These are phyloP conservation scores for Themeda triandra DNA, from an alignment of 176 grass and related monocot genomes.

Conservation along the genomic window DNA sequence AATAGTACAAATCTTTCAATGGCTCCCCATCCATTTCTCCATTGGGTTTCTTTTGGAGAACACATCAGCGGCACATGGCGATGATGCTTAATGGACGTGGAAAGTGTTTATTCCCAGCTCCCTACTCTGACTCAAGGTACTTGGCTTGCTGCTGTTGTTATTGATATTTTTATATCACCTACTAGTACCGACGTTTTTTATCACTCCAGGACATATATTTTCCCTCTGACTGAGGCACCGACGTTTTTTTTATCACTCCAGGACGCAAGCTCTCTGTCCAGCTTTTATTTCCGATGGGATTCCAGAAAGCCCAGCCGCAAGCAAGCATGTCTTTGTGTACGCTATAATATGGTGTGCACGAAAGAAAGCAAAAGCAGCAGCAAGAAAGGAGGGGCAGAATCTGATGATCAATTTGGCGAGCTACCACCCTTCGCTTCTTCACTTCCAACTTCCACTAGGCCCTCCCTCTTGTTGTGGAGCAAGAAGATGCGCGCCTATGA, in stretches of 20 bases:
- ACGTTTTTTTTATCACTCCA: conserved; percentile 29
- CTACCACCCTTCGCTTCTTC: conserved; percentile 28
- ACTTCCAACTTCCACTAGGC: not conserved
- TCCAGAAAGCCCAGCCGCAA: not conserved
- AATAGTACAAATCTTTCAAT: no score
- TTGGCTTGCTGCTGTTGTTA: not conserved
- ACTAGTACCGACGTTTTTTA: not conserved
- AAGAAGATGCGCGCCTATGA: no score
- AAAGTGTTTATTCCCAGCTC: conserved; percentile 20
- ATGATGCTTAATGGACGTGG: conserved; percentile 17
- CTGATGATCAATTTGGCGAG: conserved; percentile 50
- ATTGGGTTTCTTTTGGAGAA: not conserved
- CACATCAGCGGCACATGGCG: conserved; percentile 34
- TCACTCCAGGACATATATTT: no score
- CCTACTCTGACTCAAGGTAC: not conserved
- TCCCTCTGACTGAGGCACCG: conserved; percentile 7
- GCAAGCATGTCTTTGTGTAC: conserved; percentile 38
- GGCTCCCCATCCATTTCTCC: no score
- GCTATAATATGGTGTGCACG: conserved; percentile 30
- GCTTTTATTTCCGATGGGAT: conserved; percentile 23
- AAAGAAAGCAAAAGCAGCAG: conserved; percentile 23
- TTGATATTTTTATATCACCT: not conserved
- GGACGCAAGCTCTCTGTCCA: conserved; percentile 20
- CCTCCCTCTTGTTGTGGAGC: not conserved
- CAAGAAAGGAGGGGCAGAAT: conserved; percentile 30